Evolutionary conservation across 2,329 filamentous ascomycete species (phyloP).

Genomic region (Eutypa lata): DNA sequence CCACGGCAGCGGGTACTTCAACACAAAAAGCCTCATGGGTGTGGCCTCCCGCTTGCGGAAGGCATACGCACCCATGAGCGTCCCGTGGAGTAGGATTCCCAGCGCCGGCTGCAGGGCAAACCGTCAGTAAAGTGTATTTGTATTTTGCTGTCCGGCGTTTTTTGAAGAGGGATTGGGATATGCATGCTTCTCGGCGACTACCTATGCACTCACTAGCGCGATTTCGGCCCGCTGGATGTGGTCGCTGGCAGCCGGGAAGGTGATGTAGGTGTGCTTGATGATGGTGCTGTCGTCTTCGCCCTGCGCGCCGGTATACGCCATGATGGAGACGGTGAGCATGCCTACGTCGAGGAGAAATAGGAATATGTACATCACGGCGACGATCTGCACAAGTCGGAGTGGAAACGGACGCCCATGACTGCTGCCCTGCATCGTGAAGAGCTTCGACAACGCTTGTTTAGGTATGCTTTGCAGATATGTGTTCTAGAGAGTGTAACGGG

Average conservation of each 20-base stretch:
- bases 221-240: not conserved
- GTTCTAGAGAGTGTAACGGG: too few species aligned
- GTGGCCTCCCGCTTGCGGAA: not conserved
- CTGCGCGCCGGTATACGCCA: not conserved
- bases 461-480: too few species aligned
- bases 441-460: too few species aligned
- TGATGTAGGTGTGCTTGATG: not conserved
- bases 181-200: not conserved
- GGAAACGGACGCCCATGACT: too few species aligned
- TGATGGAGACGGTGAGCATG: not conserved
- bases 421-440: too few species aligned
- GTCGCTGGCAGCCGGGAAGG: not conserved
- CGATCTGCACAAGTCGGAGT: too few species aligned
- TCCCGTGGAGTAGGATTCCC: not conserved
- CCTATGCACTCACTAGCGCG: not conserved
- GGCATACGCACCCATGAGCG: not conserved
- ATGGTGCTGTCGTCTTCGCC: not conserved
- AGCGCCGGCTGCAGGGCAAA: not conserved
- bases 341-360: not conserved
- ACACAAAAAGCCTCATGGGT: not conserved
- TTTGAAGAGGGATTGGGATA: not conserved
- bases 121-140: not conserved
- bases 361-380: not conserved
- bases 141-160: too few species aligned
- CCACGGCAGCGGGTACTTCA: not conserved